Conservation (phyloP, 1,284 basidiomycete species). For the Leccinum fuscescens region DNA sequence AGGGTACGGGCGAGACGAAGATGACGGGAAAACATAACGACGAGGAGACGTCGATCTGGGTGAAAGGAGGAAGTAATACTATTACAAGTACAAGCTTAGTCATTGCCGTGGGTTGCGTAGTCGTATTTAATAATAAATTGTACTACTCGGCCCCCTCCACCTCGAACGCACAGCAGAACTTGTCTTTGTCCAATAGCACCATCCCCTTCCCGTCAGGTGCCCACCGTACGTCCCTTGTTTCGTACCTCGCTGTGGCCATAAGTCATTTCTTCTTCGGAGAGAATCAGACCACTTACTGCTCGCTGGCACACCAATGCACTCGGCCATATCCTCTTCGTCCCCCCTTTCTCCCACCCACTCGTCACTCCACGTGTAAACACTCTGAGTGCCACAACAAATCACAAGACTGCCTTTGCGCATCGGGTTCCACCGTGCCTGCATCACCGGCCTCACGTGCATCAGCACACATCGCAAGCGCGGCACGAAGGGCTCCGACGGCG, state of each 20-base stretch:
- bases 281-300: constrained; percentile 52
- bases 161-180: constrained; percentile 83
- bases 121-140: not conserved
- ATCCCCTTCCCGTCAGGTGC: constrained; percentile 82
- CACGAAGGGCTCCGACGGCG: constrained; percentile 47
- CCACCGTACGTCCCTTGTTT: constrained; percentile 67
- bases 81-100: constrained; percentile 25
- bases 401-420: constrained; percentile 65
- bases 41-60: not conserved
- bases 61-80: not conserved
- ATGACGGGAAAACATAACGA: constrained; percentile 31
- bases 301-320: constrained; percentile 77
- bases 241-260: constrained; percentile 53
- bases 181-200: constrained; percentile 66
- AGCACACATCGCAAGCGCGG: constrained; percentile 67
- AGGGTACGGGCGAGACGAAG: constrained; percentile 27
- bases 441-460: constrained; percentile 57
- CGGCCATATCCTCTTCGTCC: constrained; percentile 68
- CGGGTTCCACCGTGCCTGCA: constrained; percentile 75
- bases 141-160: constrained; percentile 42
- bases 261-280: constrained; percentile 3
- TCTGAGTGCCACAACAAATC: constrained; percentile 65
- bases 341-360: constrained; percentile 66
- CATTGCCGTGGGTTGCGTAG: constrained; percentile 1
- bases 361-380: constrained; percentile 79